Evolutionary conservation across 768 basidiomycete species (phyloP).

Genomic region (Boletus pseudopeckii): DNA sequence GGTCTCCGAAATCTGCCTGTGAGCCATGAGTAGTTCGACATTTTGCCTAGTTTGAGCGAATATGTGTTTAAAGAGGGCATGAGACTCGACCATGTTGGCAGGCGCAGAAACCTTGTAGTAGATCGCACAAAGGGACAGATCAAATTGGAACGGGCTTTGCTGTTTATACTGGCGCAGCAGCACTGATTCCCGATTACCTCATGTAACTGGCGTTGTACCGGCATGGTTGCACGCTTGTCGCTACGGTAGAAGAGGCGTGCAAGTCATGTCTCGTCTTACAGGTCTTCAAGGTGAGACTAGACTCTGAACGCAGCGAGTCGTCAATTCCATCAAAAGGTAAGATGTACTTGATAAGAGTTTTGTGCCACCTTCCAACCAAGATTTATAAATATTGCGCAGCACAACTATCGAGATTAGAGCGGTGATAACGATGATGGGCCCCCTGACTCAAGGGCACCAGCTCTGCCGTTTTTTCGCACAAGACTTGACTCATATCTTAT

Average conservation of each 20-base stretch:
- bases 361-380: neutral
- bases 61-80: conserved; percentile 34
- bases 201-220: neutral
- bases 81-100: conserved; percentile 23
- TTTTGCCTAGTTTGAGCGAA: conserved; percentile 46
- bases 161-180: conserved; percentile 12
- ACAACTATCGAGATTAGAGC: neutral
- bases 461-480: neutral
- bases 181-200: conserved; percentile 23
- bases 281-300: neutral
- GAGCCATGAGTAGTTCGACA: conserved; percentile 42
- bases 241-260: neutral
- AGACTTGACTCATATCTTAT: neutral
- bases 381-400: neutral
- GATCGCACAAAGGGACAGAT: neutral
- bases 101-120: neutral
- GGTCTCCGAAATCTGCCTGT: conserved; percentile 38
- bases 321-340: neutral
- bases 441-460: no score
- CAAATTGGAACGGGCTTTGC: neutral
- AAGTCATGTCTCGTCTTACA: neutral
- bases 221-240: neutral
- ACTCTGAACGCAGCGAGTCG: neutral
- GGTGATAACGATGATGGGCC: neutral
- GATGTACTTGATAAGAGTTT: neutral